Percentiles rank a stretch among this genome's conserved stretches.
These are phyloP conservation scores for Guillardia theta DNA, from an alignment of 78 protist species.

Conservation along the genomic window DNA sequence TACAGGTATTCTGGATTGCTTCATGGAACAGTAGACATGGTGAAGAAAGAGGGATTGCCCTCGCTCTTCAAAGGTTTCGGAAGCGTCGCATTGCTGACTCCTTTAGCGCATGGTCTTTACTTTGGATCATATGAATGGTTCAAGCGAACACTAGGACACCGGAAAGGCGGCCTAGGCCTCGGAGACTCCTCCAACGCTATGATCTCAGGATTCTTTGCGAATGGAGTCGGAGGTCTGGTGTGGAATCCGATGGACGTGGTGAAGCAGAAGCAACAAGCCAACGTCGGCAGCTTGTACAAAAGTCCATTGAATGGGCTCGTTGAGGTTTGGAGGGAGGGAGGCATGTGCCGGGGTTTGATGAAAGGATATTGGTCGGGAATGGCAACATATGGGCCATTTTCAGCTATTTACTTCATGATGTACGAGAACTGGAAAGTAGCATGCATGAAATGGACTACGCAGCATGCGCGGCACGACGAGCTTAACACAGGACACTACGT, in stretches of 20 bases:
- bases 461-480: too few relatives aligned
- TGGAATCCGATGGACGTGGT: constrained; percentile 33
- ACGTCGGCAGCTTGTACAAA: neutral
- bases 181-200: neutral
- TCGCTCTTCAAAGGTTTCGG: neutral
- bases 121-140: constrained; percentile 6
- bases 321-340: neutral
- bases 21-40: neutral
- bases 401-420: constrained; percentile 13
- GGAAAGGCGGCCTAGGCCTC: neutral
- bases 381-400: constrained; percentile 25
- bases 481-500: neutral
- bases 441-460: neutral
- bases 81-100: neutral
- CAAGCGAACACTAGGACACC: neutral
- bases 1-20: neutral
- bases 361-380: neutral
- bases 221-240: neutral
- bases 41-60: neutral
- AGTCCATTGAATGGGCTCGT: neutral
- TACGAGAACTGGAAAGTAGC: neutral
- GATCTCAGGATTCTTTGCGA: neutral
- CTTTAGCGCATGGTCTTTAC: neutral
- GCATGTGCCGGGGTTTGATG: neutral
- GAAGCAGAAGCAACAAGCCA: neutral